Evolutionary conservation across 1,139 yeast genomes (phyloP).

Genomic region (Suhomyces yuchorum): DNA sequence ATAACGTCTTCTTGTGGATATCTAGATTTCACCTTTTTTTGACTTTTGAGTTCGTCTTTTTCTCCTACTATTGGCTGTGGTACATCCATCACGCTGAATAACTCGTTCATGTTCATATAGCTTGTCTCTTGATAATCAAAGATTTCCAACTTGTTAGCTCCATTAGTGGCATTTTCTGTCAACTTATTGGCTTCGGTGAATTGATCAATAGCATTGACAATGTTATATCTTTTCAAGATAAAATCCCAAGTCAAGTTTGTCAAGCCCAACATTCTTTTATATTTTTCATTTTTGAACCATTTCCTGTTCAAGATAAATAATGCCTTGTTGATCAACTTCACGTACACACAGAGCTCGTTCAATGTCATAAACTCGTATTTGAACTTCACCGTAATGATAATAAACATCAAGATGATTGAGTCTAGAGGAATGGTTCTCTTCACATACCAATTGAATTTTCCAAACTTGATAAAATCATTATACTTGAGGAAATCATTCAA

Average conservation of each 20-base stretch:
- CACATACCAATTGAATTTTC: constrained; percentile 61
- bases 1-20: background rate
- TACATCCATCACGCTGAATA: constrained; percentile 47
- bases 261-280: constrained; percentile 47
- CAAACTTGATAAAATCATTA: constrained; percentile 50
- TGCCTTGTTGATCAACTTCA: constrained; percentile 45
- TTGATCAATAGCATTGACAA: constrained; percentile 34
- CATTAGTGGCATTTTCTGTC: constrained; percentile 14
- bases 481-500: constrained; percentile 54
- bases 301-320: constrained; percentile 46
- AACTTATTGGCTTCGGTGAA: constrained; percentile 25
- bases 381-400: constrained; percentile 55
- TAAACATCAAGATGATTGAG: constrained; percentile 55
- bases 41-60: constrained; percentile 1
- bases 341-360: constrained; percentile 34
- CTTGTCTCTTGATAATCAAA: constrained; percentile 47
- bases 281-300: constrained; percentile 52
- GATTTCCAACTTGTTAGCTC: constrained; percentile 29
- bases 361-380: constrained; percentile 46
- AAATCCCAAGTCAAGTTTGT: constrained; percentile 50
- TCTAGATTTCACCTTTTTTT: background rate
- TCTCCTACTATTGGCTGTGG: constrained; percentile 37
- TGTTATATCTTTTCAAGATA: constrained; percentile 40
- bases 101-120: constrained; percentile 42
- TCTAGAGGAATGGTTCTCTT: constrained; percentile 61